Conservation (phyloP, 768 basidiomycete genomes). For the Phallus indusiatus region DNA sequence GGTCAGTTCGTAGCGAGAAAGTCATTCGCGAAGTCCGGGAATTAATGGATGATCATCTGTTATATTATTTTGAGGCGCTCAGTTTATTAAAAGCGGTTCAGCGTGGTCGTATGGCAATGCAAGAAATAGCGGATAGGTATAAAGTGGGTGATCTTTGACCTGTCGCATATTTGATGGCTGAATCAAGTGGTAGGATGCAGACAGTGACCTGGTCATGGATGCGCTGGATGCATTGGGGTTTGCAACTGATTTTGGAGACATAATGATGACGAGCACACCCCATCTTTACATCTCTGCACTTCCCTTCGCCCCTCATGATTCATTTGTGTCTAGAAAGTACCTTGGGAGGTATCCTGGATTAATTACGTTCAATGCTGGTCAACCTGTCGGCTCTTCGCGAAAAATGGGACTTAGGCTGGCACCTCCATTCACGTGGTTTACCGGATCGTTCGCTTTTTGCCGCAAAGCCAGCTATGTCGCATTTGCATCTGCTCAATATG, state of each 20-base stretch:
- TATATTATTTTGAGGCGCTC: too few relatives aligned
- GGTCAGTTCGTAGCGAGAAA: too few relatives aligned
- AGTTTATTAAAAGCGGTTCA: too few relatives aligned
- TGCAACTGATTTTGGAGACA: constrained; percentile 23
- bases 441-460: constrained; percentile 9
- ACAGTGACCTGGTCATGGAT: constrained; percentile 6
- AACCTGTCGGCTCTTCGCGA: background rate
- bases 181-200: background rate
- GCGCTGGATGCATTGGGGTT: constrained; percentile 21
- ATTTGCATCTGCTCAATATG: constrained; percentile 18
- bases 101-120: too few relatives aligned
- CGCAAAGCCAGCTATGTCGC: constrained; percentile 17
- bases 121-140: background rate
- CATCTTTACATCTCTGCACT: constrained; percentile 30
- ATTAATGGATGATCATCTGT: too few relatives aligned
- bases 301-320: constrained; percentile 23
- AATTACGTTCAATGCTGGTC: constrained; percentile 10
- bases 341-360: constrained; percentile 12
- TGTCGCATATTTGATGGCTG: background rate
- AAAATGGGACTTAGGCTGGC: constrained; percentile 8
- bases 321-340: constrained; percentile 14
- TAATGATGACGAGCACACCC: too few relatives aligned
- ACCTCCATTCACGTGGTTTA: background rate
- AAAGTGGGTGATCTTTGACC: background rate
- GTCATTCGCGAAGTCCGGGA: too few relatives aligned